Evolutionary conservation across 2,329 filamentous ascomycete genomes (phyloP), one percentile per base, ranked within the genome.

Genomic region (Ceratocystiopsis brevicomis): DNA sequence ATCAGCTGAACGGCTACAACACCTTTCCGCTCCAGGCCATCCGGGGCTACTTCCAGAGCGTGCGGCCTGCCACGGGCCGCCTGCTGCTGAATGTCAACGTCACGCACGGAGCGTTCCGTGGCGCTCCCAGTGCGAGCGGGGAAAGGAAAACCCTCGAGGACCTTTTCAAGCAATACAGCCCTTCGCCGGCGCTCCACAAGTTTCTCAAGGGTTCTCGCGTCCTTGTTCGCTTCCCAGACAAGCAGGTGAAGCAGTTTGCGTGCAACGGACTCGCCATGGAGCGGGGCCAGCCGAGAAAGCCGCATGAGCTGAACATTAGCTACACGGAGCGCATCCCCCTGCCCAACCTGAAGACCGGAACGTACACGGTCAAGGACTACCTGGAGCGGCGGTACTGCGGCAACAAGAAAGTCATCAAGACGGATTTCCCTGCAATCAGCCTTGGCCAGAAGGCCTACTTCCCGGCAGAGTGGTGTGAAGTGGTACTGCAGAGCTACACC

Each of bases 401-500:
- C 25, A 30, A 9, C 6, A 30, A 30, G 25, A 11, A 30, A 2
- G 10, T 2, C 6, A 30, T 30, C 25, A 30, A 30, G 25, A 30
- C 25, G 25, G 25, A 30, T 30, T 8, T 6, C 2, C 25, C 25
- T 2, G 25, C 25, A 2, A 30, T 30, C 10, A 30, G 42, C n/a
- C 52, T 53, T 0, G 57, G 62, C 1, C 69, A 67, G 12, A 77
- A 80, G 0, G 65, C 64, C 0, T 84, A 80, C 50, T 58, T 82
- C 35, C 80, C 81, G 0, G 69, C 73, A 0, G 79, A 87, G 54
- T 61, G 76, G 6, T 76, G 81, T 48, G 67, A 90, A 3, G 54
- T 74, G 10, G 65, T 71, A 1, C 81, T 80, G 0, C 82, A 90
- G 53, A 57, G 69, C 0, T 66, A 76, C 18, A 72, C 69, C 36